phyloP scores from a whole-genome alignment of 345 rosid genomes.

The Brassica juncea region DNA sequence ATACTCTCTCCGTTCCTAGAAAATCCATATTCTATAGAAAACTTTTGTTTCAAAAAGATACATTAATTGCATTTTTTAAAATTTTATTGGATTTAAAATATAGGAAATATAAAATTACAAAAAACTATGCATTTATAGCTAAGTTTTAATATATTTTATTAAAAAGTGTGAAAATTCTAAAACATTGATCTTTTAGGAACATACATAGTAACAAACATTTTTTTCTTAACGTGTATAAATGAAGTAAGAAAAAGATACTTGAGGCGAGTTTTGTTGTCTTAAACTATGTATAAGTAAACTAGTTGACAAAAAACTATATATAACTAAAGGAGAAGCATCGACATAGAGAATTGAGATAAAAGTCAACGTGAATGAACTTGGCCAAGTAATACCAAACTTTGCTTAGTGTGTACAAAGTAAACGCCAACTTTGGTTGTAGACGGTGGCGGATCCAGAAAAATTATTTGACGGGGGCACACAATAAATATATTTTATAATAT shows the following conservation, averaged over 20 bases:
- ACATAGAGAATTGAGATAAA: constrained; percentile 11
- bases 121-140: no score
- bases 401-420: constrained; percentile 37
- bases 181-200: no score
- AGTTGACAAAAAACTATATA: not conserved
- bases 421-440: constrained; percentile 37
- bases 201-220: constrained; percentile 17
- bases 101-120: no score
- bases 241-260: not conserved
- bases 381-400: constrained; percentile 38
- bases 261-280: constrained; percentile 10
- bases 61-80: no score
- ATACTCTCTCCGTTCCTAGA: not conserved
- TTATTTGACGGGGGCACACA: no score
- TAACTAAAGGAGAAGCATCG: constrained; percentile 7
- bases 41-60: no score
- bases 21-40: no score
- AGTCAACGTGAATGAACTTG: constrained; percentile 42
- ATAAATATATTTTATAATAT: no score
- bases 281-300: not conserved
- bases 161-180: no score
- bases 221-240: constrained; percentile 11
- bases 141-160: no score
- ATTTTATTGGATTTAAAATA: no score
- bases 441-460: no score